Evolutionary conservation across 2,329 filamentous ascomycete species (phyloP).

Genomic region (Triangularia verruculosa): DNA sequence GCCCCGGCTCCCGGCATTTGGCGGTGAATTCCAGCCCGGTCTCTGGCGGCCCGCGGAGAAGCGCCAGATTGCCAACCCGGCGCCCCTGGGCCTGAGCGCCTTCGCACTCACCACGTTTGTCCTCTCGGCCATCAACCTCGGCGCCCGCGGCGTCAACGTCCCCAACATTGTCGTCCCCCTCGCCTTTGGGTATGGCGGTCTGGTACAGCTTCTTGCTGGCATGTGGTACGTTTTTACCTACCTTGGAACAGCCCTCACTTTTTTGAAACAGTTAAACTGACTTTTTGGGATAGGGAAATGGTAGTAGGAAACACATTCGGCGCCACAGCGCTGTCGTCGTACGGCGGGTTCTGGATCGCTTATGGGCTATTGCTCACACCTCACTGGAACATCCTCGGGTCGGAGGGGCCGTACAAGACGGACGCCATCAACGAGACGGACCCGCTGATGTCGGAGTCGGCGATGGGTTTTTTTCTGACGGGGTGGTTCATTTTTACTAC

Average conservation of each 20-base stretch:
- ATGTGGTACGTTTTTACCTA: conserved; percentile 79
- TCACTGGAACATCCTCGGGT: conserved; percentile 56
- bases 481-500: conserved; percentile 86
- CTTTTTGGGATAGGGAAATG: conserved; percentile 69
- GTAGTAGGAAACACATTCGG: conserved; percentile 84
- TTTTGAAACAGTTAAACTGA: neutral
- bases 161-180: conserved; percentile 68
- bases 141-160: conserved; percentile 54
- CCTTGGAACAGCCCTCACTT: neutral
- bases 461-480: conserved; percentile 70
- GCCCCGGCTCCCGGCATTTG: conserved; percentile 56
- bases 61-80: conserved; percentile 76
- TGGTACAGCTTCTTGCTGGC: conserved; percentile 75
- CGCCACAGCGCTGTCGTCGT: conserved; percentile 76
- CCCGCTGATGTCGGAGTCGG: conserved; percentile 51
- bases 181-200: conserved; percentile 72
- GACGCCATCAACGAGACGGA: conserved; percentile 31
- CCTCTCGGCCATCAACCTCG: conserved; percentile 70
- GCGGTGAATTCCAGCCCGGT: conserved; percentile 71
- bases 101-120: conserved; percentile 84
- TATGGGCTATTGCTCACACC: conserved; percentile 71
- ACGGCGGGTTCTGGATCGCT: conserved; percentile 80
- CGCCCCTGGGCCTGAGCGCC: conserved; percentile 70
- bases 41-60: conserved; percentile 60
- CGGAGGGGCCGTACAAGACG: conserved; percentile 43